Percentiles rank a stretch among this genome's conserved stretches.
phyloP scores from a whole-genome alignment of 2,329 filamentous ascomycete genomes.

The Penicillium aurantiogriseum region DNA sequence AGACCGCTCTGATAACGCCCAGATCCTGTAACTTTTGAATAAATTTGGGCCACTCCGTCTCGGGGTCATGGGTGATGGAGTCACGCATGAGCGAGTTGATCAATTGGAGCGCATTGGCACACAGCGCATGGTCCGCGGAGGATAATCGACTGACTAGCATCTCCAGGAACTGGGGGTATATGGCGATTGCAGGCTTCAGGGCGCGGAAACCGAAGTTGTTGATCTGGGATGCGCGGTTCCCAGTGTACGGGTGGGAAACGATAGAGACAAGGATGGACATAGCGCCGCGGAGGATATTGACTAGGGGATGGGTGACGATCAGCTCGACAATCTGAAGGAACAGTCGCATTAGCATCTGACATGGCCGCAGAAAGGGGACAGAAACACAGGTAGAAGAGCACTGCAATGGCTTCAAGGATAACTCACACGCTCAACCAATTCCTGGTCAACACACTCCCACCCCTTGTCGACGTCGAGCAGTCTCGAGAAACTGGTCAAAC shows the following conservation, averaged over 20 bases:
- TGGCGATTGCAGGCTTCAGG: constrained; percentile 84
- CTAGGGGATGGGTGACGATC: constrained; percentile 89
- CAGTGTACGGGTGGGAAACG: constrained; percentile 75
- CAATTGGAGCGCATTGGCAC: constrained; percentile 90
- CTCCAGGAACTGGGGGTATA: constrained; percentile 91
- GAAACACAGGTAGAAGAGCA: neutral
- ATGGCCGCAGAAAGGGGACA: neutral
- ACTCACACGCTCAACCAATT: constrained; percentile 59
- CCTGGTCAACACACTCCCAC: constrained; percentile 68
- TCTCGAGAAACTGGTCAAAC: constrained; percentile 81
- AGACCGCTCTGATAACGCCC: constrained; percentile 88
- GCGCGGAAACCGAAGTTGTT: constrained; percentile 83
- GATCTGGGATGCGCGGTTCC: constrained; percentile 51
- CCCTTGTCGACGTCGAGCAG: constrained; percentile 96
- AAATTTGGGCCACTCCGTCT: constrained; percentile 90
- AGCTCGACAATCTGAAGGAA: constrained; percentile 71
- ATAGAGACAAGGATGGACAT: constrained; percentile 96
- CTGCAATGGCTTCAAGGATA: neutral
- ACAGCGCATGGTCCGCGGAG: constrained; percentile 91
- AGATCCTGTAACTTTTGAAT: constrained; percentile 91
- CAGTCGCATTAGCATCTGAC: constrained; percentile 6
- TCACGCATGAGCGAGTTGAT: constrained; percentile 95
- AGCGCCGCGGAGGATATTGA: constrained; percentile 94
- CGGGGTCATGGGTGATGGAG: constrained; percentile 72
- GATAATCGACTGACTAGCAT: constrained; percentile 88